Evolutionary conservation across 179 eudicot species (phyloP).

Genomic region (Beta lomatogona): DNA sequence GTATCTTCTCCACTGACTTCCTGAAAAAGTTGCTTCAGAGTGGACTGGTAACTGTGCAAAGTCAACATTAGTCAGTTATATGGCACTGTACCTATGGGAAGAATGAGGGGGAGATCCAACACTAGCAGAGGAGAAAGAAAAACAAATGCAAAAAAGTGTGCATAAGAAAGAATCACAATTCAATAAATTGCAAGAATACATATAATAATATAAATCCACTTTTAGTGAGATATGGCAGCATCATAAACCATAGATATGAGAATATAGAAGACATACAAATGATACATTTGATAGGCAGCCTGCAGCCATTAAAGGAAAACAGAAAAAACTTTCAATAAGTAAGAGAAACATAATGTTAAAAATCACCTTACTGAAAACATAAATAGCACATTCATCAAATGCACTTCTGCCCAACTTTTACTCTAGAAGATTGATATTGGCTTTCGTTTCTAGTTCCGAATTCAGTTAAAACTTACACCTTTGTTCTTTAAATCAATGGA

Average conservation of each 20-base stretch:
- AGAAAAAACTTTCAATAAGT: no score
- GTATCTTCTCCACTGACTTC: constrained; percentile 57
- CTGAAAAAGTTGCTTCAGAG: constrained; percentile 75
- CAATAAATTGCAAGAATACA: neutral
- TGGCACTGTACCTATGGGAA: neutral
- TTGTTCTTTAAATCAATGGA: no score
- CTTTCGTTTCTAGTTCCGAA: no score
- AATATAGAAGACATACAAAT: neutral
- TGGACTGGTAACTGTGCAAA: constrained; percentile 69
- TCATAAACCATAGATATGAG: neutral
- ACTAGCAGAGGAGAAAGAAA: neutral
- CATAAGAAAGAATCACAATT: neutral
- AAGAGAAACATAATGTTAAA: no score
- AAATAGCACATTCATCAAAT: no score
- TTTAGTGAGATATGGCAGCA: neutral
- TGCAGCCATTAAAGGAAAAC: no score
- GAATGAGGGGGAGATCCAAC: neutral
- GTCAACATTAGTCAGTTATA: constrained; percentile 10
- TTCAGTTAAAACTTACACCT: no score
- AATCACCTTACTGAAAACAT: no score
- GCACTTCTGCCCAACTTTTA: no score
- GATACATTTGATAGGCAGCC: neutral
- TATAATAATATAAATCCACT: neutral
- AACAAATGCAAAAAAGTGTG: neutral
- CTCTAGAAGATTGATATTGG: no score